A percentile compares a stretch with the other conserved stretches of the same genome.
Evolutionary conservation across 1,139 yeast species (phyloP).

Genomic region (Taphrina betulina): DNA sequence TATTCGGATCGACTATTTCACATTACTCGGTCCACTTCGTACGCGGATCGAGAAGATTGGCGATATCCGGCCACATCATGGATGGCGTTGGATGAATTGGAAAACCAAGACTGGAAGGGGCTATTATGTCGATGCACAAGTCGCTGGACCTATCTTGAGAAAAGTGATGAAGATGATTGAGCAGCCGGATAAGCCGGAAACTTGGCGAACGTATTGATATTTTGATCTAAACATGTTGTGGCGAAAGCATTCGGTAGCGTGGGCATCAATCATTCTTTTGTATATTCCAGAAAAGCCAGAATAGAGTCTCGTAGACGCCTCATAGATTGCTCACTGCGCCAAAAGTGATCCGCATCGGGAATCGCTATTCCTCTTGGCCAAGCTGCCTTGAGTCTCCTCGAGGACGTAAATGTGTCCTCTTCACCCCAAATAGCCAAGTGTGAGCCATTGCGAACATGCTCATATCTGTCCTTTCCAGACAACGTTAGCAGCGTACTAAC

Average conservation of each 20-base stretch:
- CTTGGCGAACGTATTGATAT: slow-evolving; percentile 7
- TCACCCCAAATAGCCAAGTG: slow-evolving; percentile 18
- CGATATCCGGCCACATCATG: slow-evolving; percentile 8
- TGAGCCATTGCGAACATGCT: not conserved
- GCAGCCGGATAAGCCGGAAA: slow-evolving; percentile 9
- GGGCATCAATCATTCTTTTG: too few species aligned
- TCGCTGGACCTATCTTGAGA: slow-evolving; percentile 17
- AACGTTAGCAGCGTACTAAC: slow-evolving; percentile 17
- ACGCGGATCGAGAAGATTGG: slow-evolving; percentile 9
- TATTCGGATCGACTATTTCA: slow-evolving; percentile 8
- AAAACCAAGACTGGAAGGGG: slow-evolving; percentile 6
- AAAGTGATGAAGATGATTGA: slow-evolving; percentile 11
- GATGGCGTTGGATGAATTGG: slow-evolving; percentile 18
- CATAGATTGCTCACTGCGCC: slow-evolving; percentile 7
- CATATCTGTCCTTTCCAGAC: not conserved
- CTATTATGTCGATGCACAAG: slow-evolving; percentile 18
- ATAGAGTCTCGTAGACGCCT: too few species aligned
- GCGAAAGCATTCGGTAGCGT: too few species aligned
- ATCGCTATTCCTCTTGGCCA: slow-evolving; percentile 14
- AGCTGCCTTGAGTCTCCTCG: not conserved
- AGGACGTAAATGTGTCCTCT: slow-evolving; percentile 15
- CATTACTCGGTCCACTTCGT: slow-evolving; percentile 6
- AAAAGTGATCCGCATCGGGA: slow-evolving; percentile 22
- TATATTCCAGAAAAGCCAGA: too few species aligned
- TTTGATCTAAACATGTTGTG: too few species aligned